These are phyloP conservation scores for Cryptosporidium felis DNA, from an alignment of 169 alveolate species.

Conservation along the genomic window DNA sequence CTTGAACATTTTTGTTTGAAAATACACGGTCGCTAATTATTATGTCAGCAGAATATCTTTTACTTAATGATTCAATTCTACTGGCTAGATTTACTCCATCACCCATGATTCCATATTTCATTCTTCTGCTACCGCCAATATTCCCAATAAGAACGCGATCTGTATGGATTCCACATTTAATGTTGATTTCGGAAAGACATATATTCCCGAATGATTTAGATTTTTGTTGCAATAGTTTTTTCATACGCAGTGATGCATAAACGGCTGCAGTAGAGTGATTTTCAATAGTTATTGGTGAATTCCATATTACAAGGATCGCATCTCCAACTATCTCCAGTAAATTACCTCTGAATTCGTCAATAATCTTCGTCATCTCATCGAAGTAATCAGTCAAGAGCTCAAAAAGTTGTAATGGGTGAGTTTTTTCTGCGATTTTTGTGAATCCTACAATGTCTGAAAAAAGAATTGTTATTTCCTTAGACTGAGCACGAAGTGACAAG, in stretches of 20 bases:
- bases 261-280: conserved; percentile 53
- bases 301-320: conserved; percentile 71
- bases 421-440: conserved; percentile 44
- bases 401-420: conserved; percentile 9
- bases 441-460: conserved; percentile 65
- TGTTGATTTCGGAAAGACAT: conserved; percentile 1
- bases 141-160: conserved; percentile 68
- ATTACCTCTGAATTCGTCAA: conserved; percentile 46
- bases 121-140: conserved; percentile 64
- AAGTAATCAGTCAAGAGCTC: conserved; percentile 15
- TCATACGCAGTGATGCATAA: conserved; percentile 56
- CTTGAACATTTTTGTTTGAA: background rate
- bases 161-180: conserved; percentile 63
- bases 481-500: background rate
- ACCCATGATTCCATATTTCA: conserved; percentile 72
- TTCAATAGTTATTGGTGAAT: conserved; percentile 59
- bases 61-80: conserved; percentile 56
- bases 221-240: background rate
- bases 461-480: conserved; percentile 45
- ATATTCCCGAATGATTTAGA: background rate
- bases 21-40: conserved; percentile 38
- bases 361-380: conserved; percentile 35
- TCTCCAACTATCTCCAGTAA: conserved; percentile 71
- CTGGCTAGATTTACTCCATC: conserved; percentile 73
- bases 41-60: conserved; percentile 51